Percentiles rank a stretch among this genome's conserved stretches.
Conservation (phyloP, 768 basidiomycete species). For the Rhizopogon roseolus region DNA sequence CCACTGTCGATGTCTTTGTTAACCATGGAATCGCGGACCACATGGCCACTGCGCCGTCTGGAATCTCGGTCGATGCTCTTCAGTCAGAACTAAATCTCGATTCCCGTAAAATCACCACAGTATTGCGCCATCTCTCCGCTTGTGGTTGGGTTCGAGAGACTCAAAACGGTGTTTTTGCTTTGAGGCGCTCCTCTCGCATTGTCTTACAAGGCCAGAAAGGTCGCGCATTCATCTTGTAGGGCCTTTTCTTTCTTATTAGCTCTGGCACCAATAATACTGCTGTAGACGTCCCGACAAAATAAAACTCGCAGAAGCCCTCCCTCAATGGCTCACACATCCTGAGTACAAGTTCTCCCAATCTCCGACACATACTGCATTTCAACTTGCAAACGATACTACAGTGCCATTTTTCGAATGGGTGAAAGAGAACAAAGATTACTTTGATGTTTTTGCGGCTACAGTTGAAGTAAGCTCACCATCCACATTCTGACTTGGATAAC, state of each 20-base stretch:
- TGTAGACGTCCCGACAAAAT: conserved; percentile 11
- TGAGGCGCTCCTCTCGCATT: conserved; percentile 13
- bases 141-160: conserved; percentile 17
- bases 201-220: conserved; percentile 11
- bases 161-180: conserved; percentile 11
- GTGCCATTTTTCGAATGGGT: conserved; percentile 29
- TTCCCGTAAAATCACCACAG: conserved; percentile 6
- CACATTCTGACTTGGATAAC: no score
- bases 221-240: conserved; percentile 10
- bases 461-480: no score
- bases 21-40: conserved; percentile 12
- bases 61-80: conserved; percentile 9
- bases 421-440: not conserved
- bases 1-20: conserved; percentile 10
- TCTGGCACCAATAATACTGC: not conserved
- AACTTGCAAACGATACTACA: conserved; percentile 31
- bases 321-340: conserved; percentile 10
- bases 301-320: conserved; percentile 9
- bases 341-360: conserved; percentile 10
- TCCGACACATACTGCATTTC: conserved; percentile 30
- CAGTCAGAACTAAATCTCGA: conserved; percentile 12
- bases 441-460: no score
- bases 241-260: not conserved
- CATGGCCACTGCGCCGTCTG: conserved; percentile 9
- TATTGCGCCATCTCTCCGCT: conserved; percentile 13